These are phyloP conservation scores for Alternaria triticina DNA, from an alignment of 2,329 filamentous ascomycete species.

Conservation along the genomic window DNA sequence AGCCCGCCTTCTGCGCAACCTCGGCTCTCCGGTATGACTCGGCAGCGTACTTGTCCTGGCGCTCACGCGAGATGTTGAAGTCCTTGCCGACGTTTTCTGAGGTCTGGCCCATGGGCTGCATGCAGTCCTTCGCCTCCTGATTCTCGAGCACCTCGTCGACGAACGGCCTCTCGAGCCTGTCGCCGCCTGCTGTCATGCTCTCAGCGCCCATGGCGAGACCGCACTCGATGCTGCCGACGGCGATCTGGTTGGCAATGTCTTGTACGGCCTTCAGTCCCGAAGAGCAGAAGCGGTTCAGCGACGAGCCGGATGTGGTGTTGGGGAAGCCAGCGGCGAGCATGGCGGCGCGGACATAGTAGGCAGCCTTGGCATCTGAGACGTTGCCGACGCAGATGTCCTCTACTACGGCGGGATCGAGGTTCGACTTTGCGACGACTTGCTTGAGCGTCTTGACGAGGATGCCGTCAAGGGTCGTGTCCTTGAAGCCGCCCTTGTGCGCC, in stretches of 20 bases:
- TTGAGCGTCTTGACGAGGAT: constrained; percentile 83
- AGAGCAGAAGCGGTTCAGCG: constrained; percentile 95
- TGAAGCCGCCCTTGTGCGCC: constrained; percentile 89
- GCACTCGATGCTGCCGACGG: constrained; percentile 78
- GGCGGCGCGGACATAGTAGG: constrained; percentile 90
- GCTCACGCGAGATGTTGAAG: constrained; percentile 80
- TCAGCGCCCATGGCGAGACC: constrained; percentile 90
- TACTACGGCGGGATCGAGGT: constrained; percentile 78
- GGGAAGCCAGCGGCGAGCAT: constrained; percentile 91
- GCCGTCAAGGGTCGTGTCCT: constrained; percentile 90
- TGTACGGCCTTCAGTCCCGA: constrained; percentile 94
- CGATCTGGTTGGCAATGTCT: constrained; percentile 90
- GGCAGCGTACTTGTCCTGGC: constrained; percentile 84
- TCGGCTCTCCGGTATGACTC: constrained; percentile 90
- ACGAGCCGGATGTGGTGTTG: constrained; percentile 81
- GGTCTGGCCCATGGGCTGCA: constrained; percentile 97
- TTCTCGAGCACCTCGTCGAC: constrained; percentile 75
- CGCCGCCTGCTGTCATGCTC: constrained; percentile 79
- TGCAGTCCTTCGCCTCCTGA: constrained; percentile 83
- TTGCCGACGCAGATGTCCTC: constrained; percentile 95
- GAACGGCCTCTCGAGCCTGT: constrained; percentile 74
- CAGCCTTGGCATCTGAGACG: constrained; percentile 83
- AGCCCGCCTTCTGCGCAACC: constrained; percentile 85
- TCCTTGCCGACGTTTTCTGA: constrained; percentile 94
- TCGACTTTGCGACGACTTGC: constrained; percentile 67